phyloP scores from a whole-genome alignment of 768 basidiomycete species.

The Panellus pusillus region DNA sequence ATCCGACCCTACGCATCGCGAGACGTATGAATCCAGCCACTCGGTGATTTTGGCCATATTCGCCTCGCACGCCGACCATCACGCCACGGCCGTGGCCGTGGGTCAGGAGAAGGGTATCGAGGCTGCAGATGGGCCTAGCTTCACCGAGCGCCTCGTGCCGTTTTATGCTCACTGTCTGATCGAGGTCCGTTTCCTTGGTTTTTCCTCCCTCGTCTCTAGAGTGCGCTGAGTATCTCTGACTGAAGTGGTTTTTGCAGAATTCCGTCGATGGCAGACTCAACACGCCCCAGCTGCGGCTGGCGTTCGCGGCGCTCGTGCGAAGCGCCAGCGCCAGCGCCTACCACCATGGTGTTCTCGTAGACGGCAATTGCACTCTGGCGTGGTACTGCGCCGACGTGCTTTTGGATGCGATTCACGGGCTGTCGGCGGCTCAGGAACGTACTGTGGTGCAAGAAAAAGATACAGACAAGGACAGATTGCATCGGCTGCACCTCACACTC shows the following conservation, averaged over 20 bases:
- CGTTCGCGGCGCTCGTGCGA: slow-evolving; percentile 70
- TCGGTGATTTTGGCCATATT: slow-evolving; percentile 80
- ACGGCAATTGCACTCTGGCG: slow-evolving; percentile 47
- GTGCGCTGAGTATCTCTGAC: background rate
- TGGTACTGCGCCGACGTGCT: slow-evolving; percentile 69
- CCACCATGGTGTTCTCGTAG: slow-evolving; percentile 12
- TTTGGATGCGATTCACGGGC: slow-evolving; percentile 43
- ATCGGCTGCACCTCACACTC: slow-evolving; percentile 64
- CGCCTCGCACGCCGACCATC: slow-evolving; percentile 52
- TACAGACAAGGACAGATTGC: slow-evolving; percentile 32
- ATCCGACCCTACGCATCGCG: slow-evolving; percentile 55
- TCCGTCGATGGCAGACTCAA: slow-evolving; percentile 61
- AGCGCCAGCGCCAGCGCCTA: slow-evolving; percentile 49
- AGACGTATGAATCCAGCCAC: slow-evolving; percentile 86
- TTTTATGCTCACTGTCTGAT: slow-evolving; percentile 74
- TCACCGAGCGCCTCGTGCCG: slow-evolving; percentile 56
- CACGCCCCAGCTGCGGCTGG: slow-evolving; percentile 66
- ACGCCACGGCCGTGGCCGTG: background rate
- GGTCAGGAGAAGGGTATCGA: background rate
- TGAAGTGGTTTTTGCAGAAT: slow-evolving; percentile 44
- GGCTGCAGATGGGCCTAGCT: slow-evolving; percentile 20
- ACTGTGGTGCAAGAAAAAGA: background rate
- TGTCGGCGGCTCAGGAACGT: slow-evolving; percentile 12
- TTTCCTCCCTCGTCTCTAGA: background rate
- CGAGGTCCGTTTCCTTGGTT: slow-evolving; percentile 62